Percentiles rank a stretch among this genome's conserved stretches.
Evolutionary conservation across 306 rosid genomes (phyloP).

Genomic region (Amphicarpaea edgeworthii): DNA sequence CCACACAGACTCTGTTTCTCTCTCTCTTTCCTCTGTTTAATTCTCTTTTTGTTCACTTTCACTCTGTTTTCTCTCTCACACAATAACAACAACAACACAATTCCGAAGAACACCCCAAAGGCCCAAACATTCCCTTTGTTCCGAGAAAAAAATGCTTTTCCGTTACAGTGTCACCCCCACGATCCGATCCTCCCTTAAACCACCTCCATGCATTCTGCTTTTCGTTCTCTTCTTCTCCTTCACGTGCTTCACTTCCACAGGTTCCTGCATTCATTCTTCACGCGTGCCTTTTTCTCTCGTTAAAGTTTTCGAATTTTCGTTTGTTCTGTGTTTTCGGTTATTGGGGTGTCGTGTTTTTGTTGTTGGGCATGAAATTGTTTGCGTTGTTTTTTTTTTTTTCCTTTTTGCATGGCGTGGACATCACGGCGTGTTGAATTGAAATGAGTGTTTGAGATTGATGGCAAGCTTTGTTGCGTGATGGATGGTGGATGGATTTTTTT

Average conservation of each 20-base stretch:
- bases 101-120: not conserved
- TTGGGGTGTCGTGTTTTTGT: constrained; percentile 37
- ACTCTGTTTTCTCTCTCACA: not conserved
- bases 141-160: constrained; percentile 43
- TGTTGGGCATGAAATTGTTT: not conserved
- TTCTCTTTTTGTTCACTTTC: not conserved
- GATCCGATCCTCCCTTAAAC: constrained; percentile 35
- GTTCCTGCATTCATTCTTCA: constrained; percentile 47
- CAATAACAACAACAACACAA: not conserved
- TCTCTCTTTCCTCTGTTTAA: not conserved
- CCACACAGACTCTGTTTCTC: not conserved
- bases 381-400: not conserved
- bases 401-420: constrained; percentile 40
- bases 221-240: constrained; percentile 48
- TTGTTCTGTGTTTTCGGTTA: constrained; percentile 12
- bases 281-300: constrained; percentile 22
- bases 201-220: constrained; percentile 47
- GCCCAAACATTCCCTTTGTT: not conserved
- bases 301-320: constrained; percentile 21
- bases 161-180: constrained; percentile 8
- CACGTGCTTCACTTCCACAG: constrained; percentile 60
- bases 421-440: constrained; percentile 33
- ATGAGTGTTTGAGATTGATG: constrained; percentile 30
- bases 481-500: constrained; percentile 5
- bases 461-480: constrained; percentile 10